phyloP scores from a whole-genome alignment of 345 rosid species.

The Pelargonium nanum region DNA sequence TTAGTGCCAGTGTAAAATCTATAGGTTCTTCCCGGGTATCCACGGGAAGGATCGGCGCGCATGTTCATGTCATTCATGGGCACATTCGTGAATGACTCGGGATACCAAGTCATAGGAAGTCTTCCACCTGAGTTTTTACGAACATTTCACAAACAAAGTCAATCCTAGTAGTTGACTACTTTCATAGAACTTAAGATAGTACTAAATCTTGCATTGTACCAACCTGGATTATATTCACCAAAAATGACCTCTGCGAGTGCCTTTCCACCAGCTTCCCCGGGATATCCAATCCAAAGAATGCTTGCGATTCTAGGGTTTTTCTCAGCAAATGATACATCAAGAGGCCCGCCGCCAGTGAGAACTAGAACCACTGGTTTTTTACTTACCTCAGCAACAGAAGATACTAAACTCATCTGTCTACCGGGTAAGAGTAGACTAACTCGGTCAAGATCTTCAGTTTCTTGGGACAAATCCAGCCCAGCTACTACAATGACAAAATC shows the following conservation, averaged over 20 bases:
- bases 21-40: constrained; percentile 88
- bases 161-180: too few species aligned
- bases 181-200: not conserved
- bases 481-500: constrained; percentile 58
- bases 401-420: constrained; percentile 56
- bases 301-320: constrained; percentile 44
- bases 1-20: constrained; percentile 60
- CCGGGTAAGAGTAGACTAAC: constrained; percentile 85
- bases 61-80: constrained; percentile 82
- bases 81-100: constrained; percentile 58
- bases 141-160: too few species aligned
- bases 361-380: constrained; percentile 68
- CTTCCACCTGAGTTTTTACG: constrained; percentile 59
- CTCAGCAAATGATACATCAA: constrained; percentile 74
- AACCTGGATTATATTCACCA: constrained; percentile 86
- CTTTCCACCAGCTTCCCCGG: constrained; percentile 82
- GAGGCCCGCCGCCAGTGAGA: constrained; percentile 90
- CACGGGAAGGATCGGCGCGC: constrained; percentile 60
- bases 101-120: constrained; percentile 90
- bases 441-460: constrained; percentile 80
- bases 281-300: constrained; percentile 89
- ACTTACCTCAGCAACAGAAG: constrained; percentile 51
- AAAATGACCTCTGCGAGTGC: constrained; percentile 77
- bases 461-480: constrained; percentile 79
- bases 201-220: constrained; percentile 1